These are phyloP conservation scores for Chrysanthemum lavandulifolium DNA, from an alignment of 129 eudicot genomes.

Conservation along the genomic window DNA sequence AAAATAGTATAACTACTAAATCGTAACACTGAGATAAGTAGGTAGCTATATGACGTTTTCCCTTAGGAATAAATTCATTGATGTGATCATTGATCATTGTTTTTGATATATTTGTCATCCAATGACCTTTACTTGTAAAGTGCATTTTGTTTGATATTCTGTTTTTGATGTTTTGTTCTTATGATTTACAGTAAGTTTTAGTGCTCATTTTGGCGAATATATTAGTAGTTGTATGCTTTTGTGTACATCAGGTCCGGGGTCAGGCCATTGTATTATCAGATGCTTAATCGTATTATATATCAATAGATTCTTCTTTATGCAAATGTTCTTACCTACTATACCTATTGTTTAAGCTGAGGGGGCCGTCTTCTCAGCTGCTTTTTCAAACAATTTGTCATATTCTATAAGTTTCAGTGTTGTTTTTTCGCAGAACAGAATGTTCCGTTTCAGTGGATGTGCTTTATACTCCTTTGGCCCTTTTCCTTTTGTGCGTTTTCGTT, in stretches of 20 bases:
- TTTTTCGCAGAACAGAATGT: constrained; percentile 42
- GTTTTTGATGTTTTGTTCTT: constrained; percentile 30
- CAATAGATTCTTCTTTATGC: constrained; percentile 21
- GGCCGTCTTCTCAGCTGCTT: constrained; percentile 1
- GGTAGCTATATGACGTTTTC: no score
- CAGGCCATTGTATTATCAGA: constrained; percentile 45
- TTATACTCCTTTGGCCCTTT: constrained; percentile 7
- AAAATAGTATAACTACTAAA: no score
- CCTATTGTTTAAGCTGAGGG: constrained; percentile 22
- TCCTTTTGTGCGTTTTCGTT: constrained; percentile 9
- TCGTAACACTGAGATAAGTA: no score
- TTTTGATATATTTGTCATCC: background rate
- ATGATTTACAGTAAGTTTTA: constrained; percentile 16
- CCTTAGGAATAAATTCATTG: constrained; percentile 19
- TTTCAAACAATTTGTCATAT: constrained; percentile 7
- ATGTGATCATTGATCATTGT: background rate
- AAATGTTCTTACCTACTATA: constrained; percentile 22
- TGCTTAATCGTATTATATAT: constrained; percentile 42
- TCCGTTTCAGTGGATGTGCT: constrained; percentile 31
- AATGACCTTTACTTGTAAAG: constrained; percentile 27
- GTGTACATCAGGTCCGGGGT: constrained; percentile 20
- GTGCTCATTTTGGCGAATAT: constrained; percentile 49
- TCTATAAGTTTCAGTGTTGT: constrained; percentile 41
- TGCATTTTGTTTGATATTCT: constrained; percentile 22
- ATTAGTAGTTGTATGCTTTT: constrained; percentile 26